A percentile compares a stretch with the other conserved stretches of the same genome.
Evolutionary conservation across 805 yeast genomes (phyloP).

Genomic region (Pichia eremophila): DNA sequence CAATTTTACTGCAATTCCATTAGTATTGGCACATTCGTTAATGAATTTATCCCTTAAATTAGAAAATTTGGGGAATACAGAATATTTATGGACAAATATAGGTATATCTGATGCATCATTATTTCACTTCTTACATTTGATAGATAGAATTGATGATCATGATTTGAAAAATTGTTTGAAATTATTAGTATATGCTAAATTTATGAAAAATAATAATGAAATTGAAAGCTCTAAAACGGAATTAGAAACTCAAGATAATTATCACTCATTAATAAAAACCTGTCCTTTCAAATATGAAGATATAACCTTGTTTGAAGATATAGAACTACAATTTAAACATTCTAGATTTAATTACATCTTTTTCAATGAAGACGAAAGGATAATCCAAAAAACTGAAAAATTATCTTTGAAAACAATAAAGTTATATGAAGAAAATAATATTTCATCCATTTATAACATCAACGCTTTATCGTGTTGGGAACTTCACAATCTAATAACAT

Average conservation of each 20-base stretch:
- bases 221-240: not conserved
- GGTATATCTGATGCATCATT: constrained; percentile 10
- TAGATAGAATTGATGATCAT: constrained; percentile 5
- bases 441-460: not conserved
- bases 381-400: not conserved
- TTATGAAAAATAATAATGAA: not conserved
- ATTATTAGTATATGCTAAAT: constrained; percentile 7
- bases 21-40: constrained; percentile 19
- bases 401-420: not conserved
- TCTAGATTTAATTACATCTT: not conserved
- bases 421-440: too few relatives aligned
- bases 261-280: too few relatives aligned
- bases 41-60: constrained; percentile 17
- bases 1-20: constrained; percentile 20
- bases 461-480: not conserved
- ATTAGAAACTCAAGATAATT: too few relatives aligned
- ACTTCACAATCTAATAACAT: not conserved
- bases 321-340: not conserved
- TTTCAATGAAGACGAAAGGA: not conserved
- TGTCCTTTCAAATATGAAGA: too few relatives aligned
- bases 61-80: constrained; percentile 10
- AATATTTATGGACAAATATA: constrained; percentile 17
- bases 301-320: not conserved
- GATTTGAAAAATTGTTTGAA: constrained; percentile 17
- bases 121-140: not conserved